Evolutionary conservation across 345 rosid species (phyloP), one percentile per base, ranked within the genome.

Genomic region (Pistacia vera): DNA sequence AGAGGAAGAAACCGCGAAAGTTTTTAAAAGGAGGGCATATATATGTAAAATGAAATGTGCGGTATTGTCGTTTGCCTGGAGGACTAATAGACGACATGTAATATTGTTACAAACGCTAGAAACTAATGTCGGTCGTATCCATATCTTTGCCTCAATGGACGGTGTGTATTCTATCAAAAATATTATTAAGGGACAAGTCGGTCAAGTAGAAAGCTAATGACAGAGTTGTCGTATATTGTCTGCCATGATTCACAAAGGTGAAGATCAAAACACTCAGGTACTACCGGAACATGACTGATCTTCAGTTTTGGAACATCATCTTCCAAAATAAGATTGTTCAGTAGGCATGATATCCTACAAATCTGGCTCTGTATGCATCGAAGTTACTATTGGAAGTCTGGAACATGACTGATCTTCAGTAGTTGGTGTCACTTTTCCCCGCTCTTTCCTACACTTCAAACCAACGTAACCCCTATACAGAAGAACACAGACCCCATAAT

Each of bases 401-500:
- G 25, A 75, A 28, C 11, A 9, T 58, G 58, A 22, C 28, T 4
- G 11, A 17, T 38, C 18, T 68, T 16, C 46, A 2, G 3, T 46
- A 13, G 17, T 72, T 11, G 13, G 8, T 5, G 38, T 8, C 4
- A 11, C 46, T 44, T 67, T 54, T 14, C 12, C 17, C 13, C 16
- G 18, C 48, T 58, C 30, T 71, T 36, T 66, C 67, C 25, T 78
- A 75, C 77, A 75, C 14, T 60, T 75, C 62, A 11, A 33, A 60
- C 70, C 49, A 67, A 3, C 48, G 44, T 28, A 17, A 61, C 74
- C 46, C 74, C 70, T 2, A 78, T 59, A 54, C 33, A 46, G 6
- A 82, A 4, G 11, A 71, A 78, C 17, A 68, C 69, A 20, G 35
- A 46, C 77, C 72, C 70, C 28, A 65, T 8, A 7, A 63, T 75